Evolutionary conservation across 2,329 filamentous ascomycete species (phyloP), one percentile per base, ranked within the genome.

Genomic region (Stachybotrys echinatus): DNA sequence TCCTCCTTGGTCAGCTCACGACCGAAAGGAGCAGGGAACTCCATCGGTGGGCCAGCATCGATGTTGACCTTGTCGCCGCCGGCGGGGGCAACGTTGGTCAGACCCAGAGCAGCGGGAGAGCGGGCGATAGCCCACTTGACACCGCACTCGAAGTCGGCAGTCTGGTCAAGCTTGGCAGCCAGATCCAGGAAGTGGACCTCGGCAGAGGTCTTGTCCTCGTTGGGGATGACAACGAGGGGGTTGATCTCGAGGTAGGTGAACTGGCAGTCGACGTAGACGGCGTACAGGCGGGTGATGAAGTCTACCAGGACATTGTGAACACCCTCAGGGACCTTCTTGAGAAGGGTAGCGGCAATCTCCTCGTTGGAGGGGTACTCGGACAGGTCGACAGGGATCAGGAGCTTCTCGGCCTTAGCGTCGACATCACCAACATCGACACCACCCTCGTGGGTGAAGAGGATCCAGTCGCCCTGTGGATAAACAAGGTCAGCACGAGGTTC

Each of bases 221-320:
- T 97, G 72, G 94, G 94, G 65, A 99, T 92, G 69, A 96, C 94
- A 55, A 99, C 94, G 58, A 99, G 80, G 61, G 94, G 94, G 85
- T 99, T 99, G 81, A 99, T 99, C 77, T 99, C 94, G 63, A 99
- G 90, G 80, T 99, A 99, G 67, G 94, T 97, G 84, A 99, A 99
- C 76, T 99, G 94, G 84, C 89, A 95, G 81, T 99, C 94, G 58
- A 97, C 94, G 68, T 97, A 99, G 76, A 99, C 94, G 63, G 92
- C 94, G 71, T 99, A 99, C 60, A 99, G 82, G 64, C 94, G 87
- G 66, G 90, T 90, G 78, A 99, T 99, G 83, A 99, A 99, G 82
- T 99, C 94, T 56, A 99, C 89, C 53, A 99, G 84, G 66, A 99
- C 94, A 67, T 96, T 96, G 84, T 99, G 94, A 48, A 99, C 81